phyloP scores from a whole-genome alignment of 805 yeast genomes.

The Kuraishia molischiana region DNA sequence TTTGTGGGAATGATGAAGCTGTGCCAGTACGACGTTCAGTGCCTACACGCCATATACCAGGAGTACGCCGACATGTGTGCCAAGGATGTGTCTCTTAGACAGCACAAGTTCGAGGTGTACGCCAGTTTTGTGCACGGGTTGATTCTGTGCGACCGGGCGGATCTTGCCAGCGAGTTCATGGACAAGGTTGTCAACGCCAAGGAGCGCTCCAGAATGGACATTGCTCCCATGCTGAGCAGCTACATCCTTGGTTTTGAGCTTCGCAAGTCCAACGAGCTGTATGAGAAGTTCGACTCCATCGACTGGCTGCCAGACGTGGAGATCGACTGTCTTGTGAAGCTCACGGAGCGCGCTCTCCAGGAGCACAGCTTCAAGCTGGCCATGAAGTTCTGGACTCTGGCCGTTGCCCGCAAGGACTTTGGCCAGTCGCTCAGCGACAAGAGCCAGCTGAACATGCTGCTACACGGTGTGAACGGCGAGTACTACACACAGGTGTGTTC shows the following conservation, averaged over 20 bases:
- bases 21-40: background rate
- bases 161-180: slow-evolving; percentile 42
- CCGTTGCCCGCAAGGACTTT: slow-evolving; percentile 21
- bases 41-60: slow-evolving; percentile 15
- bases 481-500: slow-evolving; percentile 11
- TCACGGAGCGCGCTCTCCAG: slow-evolving; percentile 15
- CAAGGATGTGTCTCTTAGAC: slow-evolving; percentile 10
- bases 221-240: slow-evolving; percentile 13
- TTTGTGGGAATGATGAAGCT: background rate
- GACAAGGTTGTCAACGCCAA: slow-evolving; percentile 33
- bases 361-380: slow-evolving; percentile 13
- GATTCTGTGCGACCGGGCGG: slow-evolving; percentile 36
- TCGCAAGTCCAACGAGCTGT: slow-evolving; percentile 13
- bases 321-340: slow-evolving; percentile 13
- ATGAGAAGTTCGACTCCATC: slow-evolving; percentile 16
- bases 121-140: slow-evolving; percentile 41
- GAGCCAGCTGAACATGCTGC: background rate
- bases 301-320: slow-evolving; percentile 24
- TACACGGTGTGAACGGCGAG: slow-evolving; percentile 6
- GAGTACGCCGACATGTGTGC: slow-evolving; percentile 17
- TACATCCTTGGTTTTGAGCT: slow-evolving; percentile 19
- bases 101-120: slow-evolving; percentile 39
- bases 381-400: slow-evolving; percentile 19
- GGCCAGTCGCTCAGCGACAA: slow-evolving; percentile 8
- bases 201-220: background rate